phyloP scores from a whole-genome alignment of 805 yeast genomes.

The Sporopachydermia quercuum region DNA sequence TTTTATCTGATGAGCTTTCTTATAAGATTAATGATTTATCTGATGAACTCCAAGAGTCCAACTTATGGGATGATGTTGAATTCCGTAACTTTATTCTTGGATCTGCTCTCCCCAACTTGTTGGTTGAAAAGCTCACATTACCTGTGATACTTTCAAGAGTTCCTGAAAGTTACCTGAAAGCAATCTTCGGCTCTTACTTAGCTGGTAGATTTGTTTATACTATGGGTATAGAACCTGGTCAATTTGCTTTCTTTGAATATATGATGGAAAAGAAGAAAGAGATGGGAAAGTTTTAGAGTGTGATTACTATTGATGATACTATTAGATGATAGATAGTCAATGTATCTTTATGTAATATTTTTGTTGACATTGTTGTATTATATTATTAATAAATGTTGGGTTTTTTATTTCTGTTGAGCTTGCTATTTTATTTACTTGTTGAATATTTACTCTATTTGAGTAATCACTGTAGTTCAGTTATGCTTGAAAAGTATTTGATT shows the following conservation, averaged over 20 bases:
- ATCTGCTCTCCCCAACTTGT: constrained; percentile 64
- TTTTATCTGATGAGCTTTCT: constrained; percentile 70
- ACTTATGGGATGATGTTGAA: constrained; percentile 67
- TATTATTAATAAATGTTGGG: too few relatives aligned
- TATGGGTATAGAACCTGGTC: constrained; percentile 69
- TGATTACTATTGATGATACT: too few relatives aligned
- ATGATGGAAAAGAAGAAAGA: constrained; percentile 15
- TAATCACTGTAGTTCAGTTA: too few relatives aligned
- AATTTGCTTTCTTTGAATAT: constrained; percentile 29
- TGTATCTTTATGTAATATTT: too few relatives aligned
- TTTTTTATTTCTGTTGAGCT: too few relatives aligned
- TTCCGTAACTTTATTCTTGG: constrained; percentile 66
- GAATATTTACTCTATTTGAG: too few relatives aligned
- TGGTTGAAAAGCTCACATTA: constrained; percentile 46
- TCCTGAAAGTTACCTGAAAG: constrained; percentile 77
- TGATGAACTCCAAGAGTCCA: constrained; percentile 70
- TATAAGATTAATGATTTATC: constrained; percentile 70
- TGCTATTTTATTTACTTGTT: too few relatives aligned
- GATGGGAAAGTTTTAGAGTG: too few relatives aligned
- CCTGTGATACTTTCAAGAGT: constrained; percentile 58
- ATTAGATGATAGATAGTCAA: too few relatives aligned
- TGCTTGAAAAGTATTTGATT: too few relatives aligned
- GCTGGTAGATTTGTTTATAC: constrained; percentile 78
- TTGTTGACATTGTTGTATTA: too few relatives aligned
- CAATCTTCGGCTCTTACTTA: constrained; percentile 74